phyloP scores from a whole-genome alignment of 2,329 filamentous ascomycete genomes.

The Clarireedia monteithiana region DNA sequence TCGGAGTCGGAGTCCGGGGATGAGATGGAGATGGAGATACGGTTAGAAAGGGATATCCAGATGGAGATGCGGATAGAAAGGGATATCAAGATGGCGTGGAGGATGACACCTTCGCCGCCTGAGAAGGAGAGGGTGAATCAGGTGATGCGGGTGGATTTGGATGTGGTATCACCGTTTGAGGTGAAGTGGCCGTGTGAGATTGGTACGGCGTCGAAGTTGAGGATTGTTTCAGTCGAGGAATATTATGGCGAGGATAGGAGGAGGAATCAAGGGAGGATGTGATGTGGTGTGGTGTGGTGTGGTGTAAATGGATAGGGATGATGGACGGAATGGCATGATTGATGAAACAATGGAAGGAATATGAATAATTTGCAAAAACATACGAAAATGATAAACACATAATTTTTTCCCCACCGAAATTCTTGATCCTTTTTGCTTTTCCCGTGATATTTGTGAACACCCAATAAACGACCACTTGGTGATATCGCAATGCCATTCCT shows the following conservation, averaged over 20 bases:
- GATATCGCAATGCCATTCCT: not conserved
- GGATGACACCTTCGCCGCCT: not conserved
- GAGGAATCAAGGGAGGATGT: not conserved
- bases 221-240: not conserved
- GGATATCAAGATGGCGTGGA: not conserved
- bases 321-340: not conserved
- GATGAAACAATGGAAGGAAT: not conserved
- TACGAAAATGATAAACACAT: not conserved
- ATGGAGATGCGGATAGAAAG: too few relatives aligned
- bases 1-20: not conserved
- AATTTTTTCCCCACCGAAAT: not conserved
- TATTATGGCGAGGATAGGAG: not conserved
- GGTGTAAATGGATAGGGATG: not conserved
- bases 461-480: not conserved
- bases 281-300: not conserved
- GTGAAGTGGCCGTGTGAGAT: not conserved
- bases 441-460: not conserved
- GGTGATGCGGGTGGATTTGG: not conserved
- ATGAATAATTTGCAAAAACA: not conserved
- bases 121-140: not conserved
- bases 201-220: not conserved
- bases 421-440: not conserved
- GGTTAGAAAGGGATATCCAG: too few relatives aligned
- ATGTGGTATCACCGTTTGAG: conserved; percentile 4
- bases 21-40: not conserved